phyloP scores from a whole-genome alignment of 192 early-diverging fungal species.

The Coemansia sp. region DNA sequence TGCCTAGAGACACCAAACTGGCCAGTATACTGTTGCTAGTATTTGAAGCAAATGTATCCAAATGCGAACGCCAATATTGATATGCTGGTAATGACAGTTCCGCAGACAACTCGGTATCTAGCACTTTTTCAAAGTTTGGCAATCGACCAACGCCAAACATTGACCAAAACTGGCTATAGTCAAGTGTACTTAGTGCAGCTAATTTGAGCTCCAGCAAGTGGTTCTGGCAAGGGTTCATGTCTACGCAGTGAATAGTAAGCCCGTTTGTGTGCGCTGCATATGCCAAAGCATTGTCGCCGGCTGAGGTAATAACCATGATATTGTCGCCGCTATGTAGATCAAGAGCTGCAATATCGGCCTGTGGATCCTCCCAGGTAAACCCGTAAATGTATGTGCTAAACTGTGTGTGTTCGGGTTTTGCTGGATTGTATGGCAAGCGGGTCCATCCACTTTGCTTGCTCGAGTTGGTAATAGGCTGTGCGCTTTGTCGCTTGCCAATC shows the following conservation, averaged over 20 bases:
- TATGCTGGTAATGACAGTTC: constrained; percentile 68
- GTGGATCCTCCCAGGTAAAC: constrained; percentile 86
- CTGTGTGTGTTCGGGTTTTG: constrained; percentile 60
- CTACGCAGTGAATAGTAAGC: constrained; percentile 73
- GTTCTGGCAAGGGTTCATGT: constrained; percentile 93
- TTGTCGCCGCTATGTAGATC: constrained; percentile 65
- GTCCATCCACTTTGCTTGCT: constrained; percentile 11
- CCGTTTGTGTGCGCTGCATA: constrained; percentile 71
- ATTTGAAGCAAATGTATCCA: constrained; percentile 12
- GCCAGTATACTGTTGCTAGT: not conserved
- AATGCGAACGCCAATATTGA: constrained; percentile 78
- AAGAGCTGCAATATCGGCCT: constrained; percentile 68
- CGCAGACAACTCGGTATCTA: constrained; percentile 71
- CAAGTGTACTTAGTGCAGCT: constrained; percentile 61
- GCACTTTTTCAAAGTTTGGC: constrained; percentile 59
- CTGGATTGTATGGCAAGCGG: constrained; percentile 59
- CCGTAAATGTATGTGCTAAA: constrained; percentile 85
- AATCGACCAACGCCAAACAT: constrained; percentile 75
- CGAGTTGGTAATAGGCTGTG: not conserved
- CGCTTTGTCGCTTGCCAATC: constrained; percentile 54
- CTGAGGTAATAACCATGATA: constrained; percentile 80
- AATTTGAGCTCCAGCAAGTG: constrained; percentile 86
- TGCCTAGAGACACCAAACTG: constrained; percentile 10
- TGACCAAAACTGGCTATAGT: constrained; percentile 70
- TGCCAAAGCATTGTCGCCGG: constrained; percentile 79